These are phyloP conservation scores for Chaetomium cochliodes DNA, from an alignment of 495 filamentous ascomycete species.

Conservation along the genomic window DNA sequence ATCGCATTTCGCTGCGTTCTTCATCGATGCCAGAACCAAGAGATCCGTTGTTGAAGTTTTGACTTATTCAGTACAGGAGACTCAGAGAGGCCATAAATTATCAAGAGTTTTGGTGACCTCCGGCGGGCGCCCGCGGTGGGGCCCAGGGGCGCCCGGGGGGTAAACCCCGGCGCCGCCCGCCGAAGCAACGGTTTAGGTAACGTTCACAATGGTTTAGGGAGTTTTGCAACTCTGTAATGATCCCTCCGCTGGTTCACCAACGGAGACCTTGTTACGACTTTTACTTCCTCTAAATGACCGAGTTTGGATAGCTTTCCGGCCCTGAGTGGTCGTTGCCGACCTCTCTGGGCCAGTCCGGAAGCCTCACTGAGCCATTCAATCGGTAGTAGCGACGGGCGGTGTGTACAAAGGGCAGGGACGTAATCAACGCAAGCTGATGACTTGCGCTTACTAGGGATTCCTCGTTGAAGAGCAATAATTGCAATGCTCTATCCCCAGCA, in stretches of 20 bases:
- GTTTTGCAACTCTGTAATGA: slow-evolving; percentile 55
- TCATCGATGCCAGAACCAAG: slow-evolving; percentile 62
- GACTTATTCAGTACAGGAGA: slow-evolving; percentile 40
- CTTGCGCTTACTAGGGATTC: slow-evolving; percentile 73
- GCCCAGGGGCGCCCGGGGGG: background rate
- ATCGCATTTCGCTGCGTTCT: slow-evolving; percentile 72
- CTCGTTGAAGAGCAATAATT: slow-evolving; percentile 80
- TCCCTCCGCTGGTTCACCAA: slow-evolving; percentile 71
- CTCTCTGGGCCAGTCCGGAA: slow-evolving; percentile 65
- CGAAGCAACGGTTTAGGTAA: slow-evolving; percentile 38
- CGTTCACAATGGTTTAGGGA: slow-evolving; percentile 36
- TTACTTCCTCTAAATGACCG: slow-evolving; percentile 57
- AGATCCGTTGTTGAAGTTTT: slow-evolving; percentile 64
- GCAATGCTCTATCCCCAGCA: slow-evolving; percentile 76
- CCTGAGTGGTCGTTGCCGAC: slow-evolving; percentile 62
- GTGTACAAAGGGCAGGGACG: slow-evolving; percentile 69
- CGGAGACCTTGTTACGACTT: slow-evolving; percentile 68
- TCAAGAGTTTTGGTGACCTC: slow-evolving; percentile 31
- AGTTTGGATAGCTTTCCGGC: slow-evolving; percentile 72
- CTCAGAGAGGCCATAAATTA: slow-evolving; percentile 39
- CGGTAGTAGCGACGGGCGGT: slow-evolving; percentile 72
- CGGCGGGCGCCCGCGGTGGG: slow-evolving; percentile 33
- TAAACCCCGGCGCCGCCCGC: background rate
- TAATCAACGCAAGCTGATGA: slow-evolving; percentile 75
- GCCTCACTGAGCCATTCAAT: slow-evolving; percentile 74